A percentile compares a stretch with the other conserved stretches of the same genome.
Conservation (phyloP, 352 stramenopile genomes). For the Hyaloperonospora arabidopsidis region DNA sequence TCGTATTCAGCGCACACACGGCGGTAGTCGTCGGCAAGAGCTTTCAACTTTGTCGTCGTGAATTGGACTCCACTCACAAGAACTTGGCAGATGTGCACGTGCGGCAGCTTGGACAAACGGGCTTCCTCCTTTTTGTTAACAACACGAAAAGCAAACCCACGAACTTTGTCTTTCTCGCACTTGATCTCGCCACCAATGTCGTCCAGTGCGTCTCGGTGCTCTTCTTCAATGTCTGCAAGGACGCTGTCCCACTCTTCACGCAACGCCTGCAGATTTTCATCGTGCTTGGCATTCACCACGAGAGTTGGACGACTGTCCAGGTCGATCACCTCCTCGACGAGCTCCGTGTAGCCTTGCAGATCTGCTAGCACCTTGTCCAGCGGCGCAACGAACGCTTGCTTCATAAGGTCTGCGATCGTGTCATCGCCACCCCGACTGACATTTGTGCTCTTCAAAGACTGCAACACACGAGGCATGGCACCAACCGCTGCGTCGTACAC, state of each 20-base stretch:
- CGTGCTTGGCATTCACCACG: conserved; percentile 79
- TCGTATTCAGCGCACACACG: conserved; percentile 88
- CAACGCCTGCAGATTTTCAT: conserved; percentile 66
- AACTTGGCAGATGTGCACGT: conserved; percentile 91
- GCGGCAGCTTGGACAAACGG: conserved; percentile 75
- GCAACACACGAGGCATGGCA: conserved; percentile 55
- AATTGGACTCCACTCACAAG: conserved; percentile 98
- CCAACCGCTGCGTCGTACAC: conserved; percentile 76
- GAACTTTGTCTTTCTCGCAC: conserved; percentile 89
- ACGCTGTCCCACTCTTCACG: conserved; percentile 70
- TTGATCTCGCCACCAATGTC: conserved; percentile 80
- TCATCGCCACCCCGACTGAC: conserved; percentile 30
- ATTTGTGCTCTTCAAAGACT: conserved; percentile 34
- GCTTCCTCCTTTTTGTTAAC: conserved; percentile 91
- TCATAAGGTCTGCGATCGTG: conserved; percentile 29
- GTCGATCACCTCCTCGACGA: conserved; percentile 81
- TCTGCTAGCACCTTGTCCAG: conserved; percentile 59
- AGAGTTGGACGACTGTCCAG: conserved; percentile 70
- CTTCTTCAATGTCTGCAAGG: conserved; percentile 74
- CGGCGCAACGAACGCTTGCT: conserved; percentile 37
- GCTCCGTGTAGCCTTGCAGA: conserved; percentile 53
- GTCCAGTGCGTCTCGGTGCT: conserved; percentile 51
- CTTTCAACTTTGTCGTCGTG: conserved; percentile 88
- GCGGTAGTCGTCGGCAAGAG: conserved; percentile 79
- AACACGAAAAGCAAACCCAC: conserved; percentile 90